Evolutionary conservation across 73 alveolate genomes (phyloP).

Genomic region (Paramecium octaurelia): DNA sequence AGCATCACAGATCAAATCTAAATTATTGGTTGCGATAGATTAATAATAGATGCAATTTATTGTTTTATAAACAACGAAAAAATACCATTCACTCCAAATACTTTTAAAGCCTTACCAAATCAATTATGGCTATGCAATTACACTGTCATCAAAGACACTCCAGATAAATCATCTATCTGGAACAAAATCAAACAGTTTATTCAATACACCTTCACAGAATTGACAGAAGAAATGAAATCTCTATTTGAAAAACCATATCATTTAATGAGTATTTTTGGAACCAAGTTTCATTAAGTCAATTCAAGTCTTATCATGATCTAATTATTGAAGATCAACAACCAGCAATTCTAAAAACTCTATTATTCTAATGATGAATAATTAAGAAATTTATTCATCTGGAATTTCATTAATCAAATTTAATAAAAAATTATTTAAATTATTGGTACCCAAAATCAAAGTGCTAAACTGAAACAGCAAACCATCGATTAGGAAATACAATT

Average conservation of each 20-base stretch:
- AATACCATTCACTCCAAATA: neutral
- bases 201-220: neutral
- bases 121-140: neutral
- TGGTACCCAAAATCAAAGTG: neutral
- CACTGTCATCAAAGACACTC: neutral
- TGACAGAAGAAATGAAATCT: neutral
- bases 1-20: neutral
- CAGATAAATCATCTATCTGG: neutral
- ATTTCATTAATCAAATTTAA: neutral
- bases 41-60: neutral
- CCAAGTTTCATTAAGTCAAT: neutral
- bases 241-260: neutral
- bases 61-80: neutral
- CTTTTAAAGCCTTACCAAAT: neutral
- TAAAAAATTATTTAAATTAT: neutral
- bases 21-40: neutral
- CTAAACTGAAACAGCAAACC: neutral
- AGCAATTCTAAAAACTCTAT: neutral
- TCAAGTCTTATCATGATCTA: neutral
- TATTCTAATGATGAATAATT: neutral
- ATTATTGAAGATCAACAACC: neutral
- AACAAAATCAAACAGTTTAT: neutral
- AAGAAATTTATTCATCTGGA: neutral
- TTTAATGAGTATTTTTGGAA: neutral
- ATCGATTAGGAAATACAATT: neutral